Percentiles rank a stretch among this genome's conserved stretches.
phyloP scores from a whole-genome alignment of 495 filamentous ascomycete species.

The Trichocladium uniseriatum region DNA sequence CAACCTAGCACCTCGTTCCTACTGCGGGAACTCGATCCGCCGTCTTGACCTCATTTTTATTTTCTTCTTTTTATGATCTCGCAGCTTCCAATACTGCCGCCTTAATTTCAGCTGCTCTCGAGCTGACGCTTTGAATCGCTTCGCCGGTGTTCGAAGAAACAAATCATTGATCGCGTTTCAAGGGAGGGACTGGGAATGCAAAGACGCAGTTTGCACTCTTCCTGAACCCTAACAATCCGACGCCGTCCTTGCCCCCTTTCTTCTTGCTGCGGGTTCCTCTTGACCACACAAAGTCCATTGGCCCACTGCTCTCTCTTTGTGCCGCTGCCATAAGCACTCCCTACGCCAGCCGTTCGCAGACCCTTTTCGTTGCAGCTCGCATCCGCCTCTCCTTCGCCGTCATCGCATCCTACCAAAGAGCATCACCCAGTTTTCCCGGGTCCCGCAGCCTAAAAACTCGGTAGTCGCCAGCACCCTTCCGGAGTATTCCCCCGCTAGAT shows the following conservation, averaged over 20 bases:
- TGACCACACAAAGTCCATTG: slow-evolving; percentile 1
- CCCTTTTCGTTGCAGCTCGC: background rate
- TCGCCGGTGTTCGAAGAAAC: background rate
- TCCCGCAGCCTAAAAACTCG: too few relatives aligned
- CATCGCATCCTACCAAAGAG: background rate
- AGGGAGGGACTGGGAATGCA: background rate
- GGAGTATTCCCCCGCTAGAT: background rate
- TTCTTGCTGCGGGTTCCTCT: background rate
- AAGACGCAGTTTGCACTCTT: background rate
- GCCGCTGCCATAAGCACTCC: background rate
- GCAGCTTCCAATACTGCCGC: too few relatives aligned
- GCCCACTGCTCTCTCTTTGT: slow-evolving; percentile 5
- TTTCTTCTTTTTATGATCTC: background rate
- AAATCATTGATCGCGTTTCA: background rate
- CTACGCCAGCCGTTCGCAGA: background rate
- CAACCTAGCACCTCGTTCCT: background rate
- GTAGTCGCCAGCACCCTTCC: background rate
- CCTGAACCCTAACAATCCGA: background rate
- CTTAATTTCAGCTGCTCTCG: too few relatives aligned
- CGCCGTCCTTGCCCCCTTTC: background rate
- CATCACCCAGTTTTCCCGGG: background rate
- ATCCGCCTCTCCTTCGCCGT: background rate
- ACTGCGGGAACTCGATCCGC: background rate
- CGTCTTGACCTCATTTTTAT: slow-evolving; percentile 3
- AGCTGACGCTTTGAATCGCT: background rate